Percentiles rank a stretch among this genome's conserved stretches.
Conservation (phyloP, 106 monocot genomes). For the Ottelia alismoides region DNA sequence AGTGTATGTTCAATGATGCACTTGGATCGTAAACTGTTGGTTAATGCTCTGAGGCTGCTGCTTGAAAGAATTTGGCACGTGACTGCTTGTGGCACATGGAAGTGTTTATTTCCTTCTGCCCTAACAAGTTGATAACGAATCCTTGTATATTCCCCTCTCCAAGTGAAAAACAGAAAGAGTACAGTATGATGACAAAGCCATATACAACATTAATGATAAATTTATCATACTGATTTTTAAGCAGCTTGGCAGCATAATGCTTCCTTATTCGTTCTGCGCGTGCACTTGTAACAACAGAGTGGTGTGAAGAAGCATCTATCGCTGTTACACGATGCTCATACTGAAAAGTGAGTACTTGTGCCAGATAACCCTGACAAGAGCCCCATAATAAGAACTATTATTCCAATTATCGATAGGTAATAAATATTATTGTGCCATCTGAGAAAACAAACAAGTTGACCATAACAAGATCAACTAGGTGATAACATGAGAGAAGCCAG, state of each 20-base stretch:
- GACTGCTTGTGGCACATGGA: constrained; percentile 55
- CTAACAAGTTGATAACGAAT: constrained; percentile 6
- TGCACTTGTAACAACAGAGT: constrained; percentile 68
- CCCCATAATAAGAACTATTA: too few relatives aligned
- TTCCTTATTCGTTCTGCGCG: constrained; percentile 87
- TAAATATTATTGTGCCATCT: too few relatives aligned
- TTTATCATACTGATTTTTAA: constrained; percentile 16
- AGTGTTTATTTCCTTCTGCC: constrained; percentile 24
- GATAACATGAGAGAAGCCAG: too few relatives aligned
- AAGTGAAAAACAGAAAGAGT: too few relatives aligned
- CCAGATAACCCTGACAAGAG: constrained; percentile 77
- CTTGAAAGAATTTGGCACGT: constrained; percentile 83
- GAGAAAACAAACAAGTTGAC: too few relatives aligned
- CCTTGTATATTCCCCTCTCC: background rate
- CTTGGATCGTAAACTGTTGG: too few relatives aligned
- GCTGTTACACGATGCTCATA: constrained; percentile 76
- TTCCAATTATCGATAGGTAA: too few relatives aligned
- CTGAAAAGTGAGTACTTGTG: constrained; percentile 83
- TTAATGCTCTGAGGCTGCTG: too few relatives aligned
- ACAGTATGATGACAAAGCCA: too few relatives aligned
- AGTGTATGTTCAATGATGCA: too few relatives aligned
- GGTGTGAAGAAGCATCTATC: constrained; percentile 93
- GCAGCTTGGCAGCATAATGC: constrained; percentile 66
- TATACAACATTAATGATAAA: background rate
- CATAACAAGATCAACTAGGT: too few relatives aligned